A percentile compares a stretch with the other conserved stretches of the same genome.
Evolutionary conservation across 2,329 filamentous ascomycete genomes (phyloP).

Genomic region (Hypoxylon sp.): DNA sequence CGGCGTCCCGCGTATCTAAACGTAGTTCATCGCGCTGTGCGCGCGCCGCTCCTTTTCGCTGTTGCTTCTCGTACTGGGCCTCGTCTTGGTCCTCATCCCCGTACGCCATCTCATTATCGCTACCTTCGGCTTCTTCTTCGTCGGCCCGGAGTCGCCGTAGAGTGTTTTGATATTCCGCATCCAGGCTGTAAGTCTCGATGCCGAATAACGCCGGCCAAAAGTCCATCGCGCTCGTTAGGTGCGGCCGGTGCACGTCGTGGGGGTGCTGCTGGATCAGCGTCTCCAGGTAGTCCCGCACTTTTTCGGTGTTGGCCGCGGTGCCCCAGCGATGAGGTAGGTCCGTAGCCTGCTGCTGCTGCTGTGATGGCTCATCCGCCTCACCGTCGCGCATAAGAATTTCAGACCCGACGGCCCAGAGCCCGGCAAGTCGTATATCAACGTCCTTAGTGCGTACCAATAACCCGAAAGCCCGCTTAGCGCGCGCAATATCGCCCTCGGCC

Average conservation of each 20-base stretch:
- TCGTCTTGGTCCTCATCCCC: conserved; percentile 10
- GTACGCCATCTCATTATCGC: conserved; percentile 6
- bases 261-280: conserved; percentile 81
- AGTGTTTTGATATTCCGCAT: conserved; percentile 67
- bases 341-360: not conserved
- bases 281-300: conserved; percentile 75
- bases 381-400: conserved; percentile 80
- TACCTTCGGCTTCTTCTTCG: conserved; percentile 18
- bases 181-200: conserved; percentile 81
- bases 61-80: conserved; percentile 36
- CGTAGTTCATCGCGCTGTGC: conserved; percentile 58
- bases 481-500: conserved; percentile 74
- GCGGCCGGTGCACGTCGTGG: conserved; percentile 70
- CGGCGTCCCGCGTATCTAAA: conserved; percentile 65
- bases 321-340: conserved; percentile 55
- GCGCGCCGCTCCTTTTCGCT: conserved; percentile 27
- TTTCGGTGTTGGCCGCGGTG: conserved; percentile 58
- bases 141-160: conserved; percentile 52
- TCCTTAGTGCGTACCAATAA: conserved; percentile 72
- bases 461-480: conserved; percentile 80
- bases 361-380: conserved; percentile 49
- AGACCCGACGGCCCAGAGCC: conserved; percentile 85
- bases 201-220: conserved; percentile 87
- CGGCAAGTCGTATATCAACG: conserved; percentile 76
- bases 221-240: conserved; percentile 72